Conservation (phyloP, 306 rosid species). For the Trifolium repens region DNA sequence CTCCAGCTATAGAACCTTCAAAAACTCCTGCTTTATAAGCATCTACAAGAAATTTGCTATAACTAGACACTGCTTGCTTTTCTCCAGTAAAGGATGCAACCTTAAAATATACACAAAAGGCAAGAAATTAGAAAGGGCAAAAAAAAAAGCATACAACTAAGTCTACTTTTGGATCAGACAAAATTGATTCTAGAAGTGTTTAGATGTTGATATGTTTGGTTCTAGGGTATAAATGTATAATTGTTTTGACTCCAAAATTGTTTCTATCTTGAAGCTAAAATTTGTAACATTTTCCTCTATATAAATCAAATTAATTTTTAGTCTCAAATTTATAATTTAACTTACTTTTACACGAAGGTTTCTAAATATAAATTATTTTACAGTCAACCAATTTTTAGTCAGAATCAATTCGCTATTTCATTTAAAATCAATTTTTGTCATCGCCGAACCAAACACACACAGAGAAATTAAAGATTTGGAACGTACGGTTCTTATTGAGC, state of each 20-base stretch:
- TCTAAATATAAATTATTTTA: too few relatives aligned
- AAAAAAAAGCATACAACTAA: neutral
- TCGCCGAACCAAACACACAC: neutral
- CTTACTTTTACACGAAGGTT: too few relatives aligned
- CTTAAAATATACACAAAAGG: slow-evolving; percentile 40
- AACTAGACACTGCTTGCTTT: slow-evolving; percentile 66
- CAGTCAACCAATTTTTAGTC: neutral
- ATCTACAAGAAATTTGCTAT: slow-evolving; percentile 59
- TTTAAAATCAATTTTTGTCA: neutral
- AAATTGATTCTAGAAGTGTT: too few relatives aligned
- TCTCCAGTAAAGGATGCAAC: slow-evolving; percentile 92
- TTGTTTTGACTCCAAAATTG: too few relatives aligned
- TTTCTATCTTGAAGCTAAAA: too few relatives aligned
- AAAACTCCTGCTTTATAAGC: slow-evolving; percentile 80
- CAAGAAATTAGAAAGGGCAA: neutral
- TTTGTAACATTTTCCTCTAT: neutral
- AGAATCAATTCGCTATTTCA: too few relatives aligned
- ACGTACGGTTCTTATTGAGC: slow-evolving; percentile 85
- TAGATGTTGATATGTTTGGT: too few relatives aligned
- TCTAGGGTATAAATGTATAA: neutral
- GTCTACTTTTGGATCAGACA: too few relatives aligned
- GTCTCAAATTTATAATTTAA: neutral
- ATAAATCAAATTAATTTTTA: too few relatives aligned
- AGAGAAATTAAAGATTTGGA: neutral
- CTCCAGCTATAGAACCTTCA: slow-evolving; percentile 71